Base-by-base conservation (phyloP, 208 protist species). In the Leishmania arabica region DNA sequence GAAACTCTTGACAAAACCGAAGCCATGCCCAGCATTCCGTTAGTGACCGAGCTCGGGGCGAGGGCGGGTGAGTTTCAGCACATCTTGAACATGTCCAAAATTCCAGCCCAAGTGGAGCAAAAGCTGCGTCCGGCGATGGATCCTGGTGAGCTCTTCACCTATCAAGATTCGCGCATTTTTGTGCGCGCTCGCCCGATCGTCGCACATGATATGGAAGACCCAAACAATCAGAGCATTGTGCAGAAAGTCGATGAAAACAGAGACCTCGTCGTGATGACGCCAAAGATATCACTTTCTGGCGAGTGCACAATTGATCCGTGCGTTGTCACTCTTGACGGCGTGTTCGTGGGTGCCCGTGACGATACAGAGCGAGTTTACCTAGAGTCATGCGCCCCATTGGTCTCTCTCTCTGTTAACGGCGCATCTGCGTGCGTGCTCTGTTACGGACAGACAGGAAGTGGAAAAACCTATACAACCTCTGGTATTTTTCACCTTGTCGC, bases 391-490 rank as follows among this genome's bases (percentile, higher is more conserved):
- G 84, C 87, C 27, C 93, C 95, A 56, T 85, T 97, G 1, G 93
- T 96, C 1, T 83, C 89, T n/a, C 88, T 97, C 21, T 92, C 93
- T 15, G 90, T 95, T 60, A 87, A 92, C 62, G 95, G 95, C 13
- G 95, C 91, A 19, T 95, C 91, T 4, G 96, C 95, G 4, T 96
- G 93, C 82, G 86, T 97, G 79, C 80, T 97, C 19, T 97, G 92
- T 86, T 98, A 98, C 81, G 96, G 96, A 0, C 96, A 98, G 83
- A 98, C 96, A 17, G 95, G 95, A 21, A 97, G 94, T 82, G 96
- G 96, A 17, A 98, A 98, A 85, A 98, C 96, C 5, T 95, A 92
- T 86, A 98, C 95, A 24, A 97, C 92, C 9, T 82, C 88, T 6
- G 94, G 94, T 68, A 89, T 97, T 66, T 90, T 98, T 68, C 80